These are phyloP conservation scores for Galerina sulciceps DNA, from an alignment of 768 basidiomycete species.

Conservation along the genomic window DNA sequence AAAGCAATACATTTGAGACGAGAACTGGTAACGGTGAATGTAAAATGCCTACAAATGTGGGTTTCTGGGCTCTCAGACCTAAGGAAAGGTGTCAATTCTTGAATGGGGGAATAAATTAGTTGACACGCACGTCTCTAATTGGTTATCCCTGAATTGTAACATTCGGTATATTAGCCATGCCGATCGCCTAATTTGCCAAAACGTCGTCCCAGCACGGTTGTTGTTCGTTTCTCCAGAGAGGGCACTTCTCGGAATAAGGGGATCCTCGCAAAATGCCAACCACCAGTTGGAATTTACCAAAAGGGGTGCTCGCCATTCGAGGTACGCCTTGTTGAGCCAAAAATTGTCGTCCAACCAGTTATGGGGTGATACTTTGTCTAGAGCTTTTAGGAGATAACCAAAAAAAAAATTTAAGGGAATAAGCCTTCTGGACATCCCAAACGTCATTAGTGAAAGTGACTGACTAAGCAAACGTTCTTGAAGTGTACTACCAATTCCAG, in stretches of 20 bases:
- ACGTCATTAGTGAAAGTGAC: conserved; percentile 22
- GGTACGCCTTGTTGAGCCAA: conserved; percentile 88
- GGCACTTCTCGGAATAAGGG: conserved; percentile 53
- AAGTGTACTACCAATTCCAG: conserved; percentile 66
- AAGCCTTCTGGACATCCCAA: conserved; percentile 11
- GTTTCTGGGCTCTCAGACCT: conserved; percentile 54
- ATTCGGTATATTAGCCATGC: conserved; percentile 80
- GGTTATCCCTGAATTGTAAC: conserved; percentile 70
- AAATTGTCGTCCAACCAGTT: conserved; percentile 97
- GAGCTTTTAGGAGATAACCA: conserved; percentile 44
- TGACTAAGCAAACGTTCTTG: conserved; percentile 79
- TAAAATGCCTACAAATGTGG: conserved; percentile 56
- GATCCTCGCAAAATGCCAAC: conserved; percentile 83
- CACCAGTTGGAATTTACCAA: conserved; percentile 96
- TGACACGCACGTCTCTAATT: conserved; percentile 58
- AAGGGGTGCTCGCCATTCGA: conserved; percentile 85
- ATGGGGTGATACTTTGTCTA: conserved; percentile 81
- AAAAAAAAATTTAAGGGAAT: conserved; percentile 12
- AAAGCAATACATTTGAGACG: not conserved
- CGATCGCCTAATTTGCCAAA: conserved; percentile 86
- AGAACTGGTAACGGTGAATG: not conserved
- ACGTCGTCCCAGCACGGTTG: conserved; percentile 53
- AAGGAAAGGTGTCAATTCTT: not conserved
- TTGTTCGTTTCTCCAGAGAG: conserved; percentile 40
- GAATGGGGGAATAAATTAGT: not conserved